These are phyloP conservation scores for Candida adriatica DNA, from an alignment of 805 yeast genomes.

Conservation along the genomic window DNA sequence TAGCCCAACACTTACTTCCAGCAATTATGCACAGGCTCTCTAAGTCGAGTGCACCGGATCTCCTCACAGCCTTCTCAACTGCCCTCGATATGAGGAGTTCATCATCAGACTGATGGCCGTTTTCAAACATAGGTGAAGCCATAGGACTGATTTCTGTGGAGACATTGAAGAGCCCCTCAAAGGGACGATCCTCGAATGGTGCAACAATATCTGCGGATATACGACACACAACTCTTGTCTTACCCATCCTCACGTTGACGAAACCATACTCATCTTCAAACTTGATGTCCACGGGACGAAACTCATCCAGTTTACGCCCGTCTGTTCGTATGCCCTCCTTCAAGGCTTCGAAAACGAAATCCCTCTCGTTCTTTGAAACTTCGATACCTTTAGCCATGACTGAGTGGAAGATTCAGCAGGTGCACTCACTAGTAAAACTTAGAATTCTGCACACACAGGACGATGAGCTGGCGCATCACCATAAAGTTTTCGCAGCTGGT, in stretches of 20 bases:
- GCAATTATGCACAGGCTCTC: conserved; percentile 89
- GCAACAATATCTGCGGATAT: conserved; percentile 69
- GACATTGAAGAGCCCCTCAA: conserved; percentile 83
- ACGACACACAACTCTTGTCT: conserved; percentile 63
- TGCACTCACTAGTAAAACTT: no score
- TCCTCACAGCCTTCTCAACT: conserved; percentile 84
- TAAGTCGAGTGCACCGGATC: conserved; percentile 86
- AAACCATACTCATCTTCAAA: conserved; percentile 74
- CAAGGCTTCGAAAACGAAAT: conserved; percentile 56
- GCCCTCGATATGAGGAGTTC: conserved; percentile 76
- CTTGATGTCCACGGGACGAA: conserved; percentile 56
- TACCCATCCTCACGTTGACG: conserved; percentile 72
- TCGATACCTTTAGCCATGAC: conserved; percentile 59
- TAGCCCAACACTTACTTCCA: conserved; percentile 85
- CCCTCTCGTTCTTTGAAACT: conserved; percentile 55
- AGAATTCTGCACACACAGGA: no score
- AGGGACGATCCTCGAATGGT: conserved; percentile 89
- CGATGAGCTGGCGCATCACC: no score
- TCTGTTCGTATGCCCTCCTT: conserved; percentile 59
- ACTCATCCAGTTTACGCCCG: conserved; percentile 57
- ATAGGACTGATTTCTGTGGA: conserved; percentile 83
- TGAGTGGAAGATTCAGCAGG: no score
- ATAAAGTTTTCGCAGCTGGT: no score
- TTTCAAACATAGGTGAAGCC: conserved; percentile 83
- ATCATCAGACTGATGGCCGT: conserved; percentile 60